Base-by-base conservation (phyloP, 2,329 filamentous ascomycete species). In the Lojkania enalia region DNA sequence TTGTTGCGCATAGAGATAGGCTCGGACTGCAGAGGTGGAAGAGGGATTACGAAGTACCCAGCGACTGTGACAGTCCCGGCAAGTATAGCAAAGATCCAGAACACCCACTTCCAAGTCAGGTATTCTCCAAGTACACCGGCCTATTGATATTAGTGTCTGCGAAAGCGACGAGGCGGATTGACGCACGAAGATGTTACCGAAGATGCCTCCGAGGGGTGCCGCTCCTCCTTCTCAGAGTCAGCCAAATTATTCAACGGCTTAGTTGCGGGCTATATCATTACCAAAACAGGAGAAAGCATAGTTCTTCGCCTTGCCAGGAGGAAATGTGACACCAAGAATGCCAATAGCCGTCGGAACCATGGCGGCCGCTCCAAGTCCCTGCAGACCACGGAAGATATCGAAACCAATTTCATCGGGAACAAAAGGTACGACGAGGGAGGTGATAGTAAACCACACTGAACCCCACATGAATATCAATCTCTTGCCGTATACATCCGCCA, bases 291-390 rank as follows among this genome's bases (percentile, higher is more conserved):
- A 81, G 54, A 88, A 87, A 1, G 84, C 84, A 60, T 86, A 86
- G 55, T 86, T 87, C 67, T 87, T 87, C 3, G 83, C 80, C 51
- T 81, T 83, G 0, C 85, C 83, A 0, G 84, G 83, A 1, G 80
- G 79, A 42, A 88, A 88, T 0, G 82, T 86, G 1, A 80, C 79
- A 0, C 84, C 84, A 2, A 88, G 65, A 29, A 88, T 87, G 0
- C 85, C 85, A 58, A 88, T 81, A 0, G 85, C 85, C 0, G 84
- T 87, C 0, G 85, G 85, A 0, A 87, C 82, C 58, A 86, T 87
- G 13, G 84, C 83, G 1, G 85, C 85, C 19, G 82, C 82, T 2
- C 84, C 84, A 9, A 88, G 63, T 1, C 85, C 85, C 51, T 87
- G 84, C 5, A 88, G 70, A 0, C 79, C 85, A 2, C 85, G 75